phyloP scores from a whole-genome alignment of 495 filamentous ascomycete genomes.

The Penicillium malachiteum region DNA sequence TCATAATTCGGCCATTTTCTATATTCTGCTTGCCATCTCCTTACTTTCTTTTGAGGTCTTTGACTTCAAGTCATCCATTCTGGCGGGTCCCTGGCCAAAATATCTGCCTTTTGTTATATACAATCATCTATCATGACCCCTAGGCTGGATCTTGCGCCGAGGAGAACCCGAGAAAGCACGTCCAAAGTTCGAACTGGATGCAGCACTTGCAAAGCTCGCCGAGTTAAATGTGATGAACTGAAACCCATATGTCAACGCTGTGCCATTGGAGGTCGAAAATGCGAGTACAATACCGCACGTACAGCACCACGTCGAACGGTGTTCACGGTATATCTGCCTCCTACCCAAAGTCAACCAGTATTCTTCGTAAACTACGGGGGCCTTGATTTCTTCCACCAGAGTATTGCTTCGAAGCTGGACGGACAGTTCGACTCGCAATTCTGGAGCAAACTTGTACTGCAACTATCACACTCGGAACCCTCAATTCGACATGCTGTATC shows the following conservation, averaged over 20 bases:
- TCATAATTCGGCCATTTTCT: no score
- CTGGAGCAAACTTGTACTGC: constrained; percentile 5
- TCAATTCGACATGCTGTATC: constrained; percentile 7
- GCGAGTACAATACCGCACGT: constrained; percentile 1
- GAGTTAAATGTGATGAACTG: constrained; percentile 2
- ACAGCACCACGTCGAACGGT: constrained; percentile 1
- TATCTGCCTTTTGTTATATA: no score
- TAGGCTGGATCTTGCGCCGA: not conserved
- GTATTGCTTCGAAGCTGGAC: not conserved
- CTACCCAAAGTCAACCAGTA: constrained; percentile 1
- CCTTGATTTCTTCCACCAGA: constrained; percentile 3
- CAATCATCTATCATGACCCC: not conserved
- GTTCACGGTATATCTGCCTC: constrained; percentile 5
- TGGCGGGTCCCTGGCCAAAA: no score
- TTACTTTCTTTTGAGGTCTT: no score
- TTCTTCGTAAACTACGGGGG: constrained; percentile 2
- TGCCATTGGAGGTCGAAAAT: constrained; percentile 1
- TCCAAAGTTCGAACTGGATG: constrained; percentile 6
- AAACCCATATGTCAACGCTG: constrained; percentile 4
- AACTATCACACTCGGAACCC: constrained; percentile 7
- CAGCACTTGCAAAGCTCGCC: constrained; percentile 7
- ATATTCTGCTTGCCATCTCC: no score
- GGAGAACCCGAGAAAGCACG: constrained; percentile 3
- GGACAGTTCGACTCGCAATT: not conserved
- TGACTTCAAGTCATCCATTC: no score